Conservation (phyloP, 768 basidiomycete species). For the Termitomyces sp. region DNA sequence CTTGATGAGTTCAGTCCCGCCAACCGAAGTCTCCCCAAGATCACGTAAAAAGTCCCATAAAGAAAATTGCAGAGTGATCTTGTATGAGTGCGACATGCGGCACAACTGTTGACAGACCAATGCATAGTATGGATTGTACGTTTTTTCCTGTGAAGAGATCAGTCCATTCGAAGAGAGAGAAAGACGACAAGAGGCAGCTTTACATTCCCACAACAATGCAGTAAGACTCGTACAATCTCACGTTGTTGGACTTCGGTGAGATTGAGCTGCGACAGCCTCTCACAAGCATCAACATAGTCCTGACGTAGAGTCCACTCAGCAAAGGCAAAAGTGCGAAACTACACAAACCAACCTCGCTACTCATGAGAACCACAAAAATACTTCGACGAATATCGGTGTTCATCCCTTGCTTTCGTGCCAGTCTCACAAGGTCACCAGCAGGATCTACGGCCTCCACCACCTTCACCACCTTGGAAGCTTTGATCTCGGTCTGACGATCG, state of each 20-base stretch:
- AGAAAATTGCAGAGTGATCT: conserved; percentile 90
- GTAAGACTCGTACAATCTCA: conserved; percentile 87
- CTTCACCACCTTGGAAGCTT: conserved; percentile 18
- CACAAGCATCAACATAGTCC: conserved; percentile 97
- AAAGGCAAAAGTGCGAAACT: background rate
- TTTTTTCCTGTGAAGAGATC: conserved; percentile 59
- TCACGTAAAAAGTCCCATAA: conserved; percentile 97
- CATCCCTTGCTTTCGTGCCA: conserved; percentile 97
- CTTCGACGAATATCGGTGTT: conserved; percentile 93
- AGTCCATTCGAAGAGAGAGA: background rate
- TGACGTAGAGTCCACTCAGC: conserved; percentile 24
- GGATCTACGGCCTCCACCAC: conserved; percentile 20
- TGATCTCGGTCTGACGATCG: conserved; percentile 51
- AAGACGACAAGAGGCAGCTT: conserved; percentile 17
- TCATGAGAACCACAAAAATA: conserved; percentile 94
- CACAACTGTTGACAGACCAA: conserved; percentile 86
- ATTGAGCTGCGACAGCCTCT: conserved; percentile 79
- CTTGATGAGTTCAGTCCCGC: conserved; percentile 76
- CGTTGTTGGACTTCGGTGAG: conserved; percentile 89
- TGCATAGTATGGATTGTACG: conserved; percentile 94
- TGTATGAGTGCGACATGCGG: conserved; percentile 74
- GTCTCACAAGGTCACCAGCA: conserved; percentile 50
- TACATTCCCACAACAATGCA: conserved; percentile 93
- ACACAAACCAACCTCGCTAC: conserved; percentile 69
- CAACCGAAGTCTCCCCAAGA: conserved; percentile 79